A percentile compares a stretch with the other conserved stretches of the same genome.
Evolutionary conservation across 306 rosid genomes (phyloP).

Genomic region (Cucurbita argyrosperma): DNA sequence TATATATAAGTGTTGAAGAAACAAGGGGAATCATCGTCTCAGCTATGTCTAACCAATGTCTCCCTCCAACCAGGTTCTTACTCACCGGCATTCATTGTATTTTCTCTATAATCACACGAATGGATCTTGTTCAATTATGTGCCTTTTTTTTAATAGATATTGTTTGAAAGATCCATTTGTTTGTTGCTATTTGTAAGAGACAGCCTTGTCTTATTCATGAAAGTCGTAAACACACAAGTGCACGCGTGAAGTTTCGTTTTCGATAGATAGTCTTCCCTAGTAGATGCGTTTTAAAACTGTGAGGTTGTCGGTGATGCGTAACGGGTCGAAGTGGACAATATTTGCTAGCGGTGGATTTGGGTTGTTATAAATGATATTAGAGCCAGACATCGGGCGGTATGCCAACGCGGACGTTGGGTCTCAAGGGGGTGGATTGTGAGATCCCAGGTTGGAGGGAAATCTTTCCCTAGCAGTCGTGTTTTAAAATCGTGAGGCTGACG

Average conservation of each 20-base stretch:
- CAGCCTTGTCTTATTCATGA: not conserved
- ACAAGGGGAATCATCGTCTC: conserved; percentile 12
- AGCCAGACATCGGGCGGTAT: too few species aligned
- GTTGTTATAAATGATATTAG: too few species aligned
- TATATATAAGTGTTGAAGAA: conserved; percentile 3
- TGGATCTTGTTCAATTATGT: not conserved
- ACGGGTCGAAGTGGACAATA: too few species aligned
- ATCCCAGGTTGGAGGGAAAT: too few species aligned
- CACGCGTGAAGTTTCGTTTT: not conserved
- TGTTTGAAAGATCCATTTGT: not conserved
- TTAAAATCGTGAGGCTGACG: too few species aligned
- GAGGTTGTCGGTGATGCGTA: too few species aligned
- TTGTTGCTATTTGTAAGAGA: not conserved
- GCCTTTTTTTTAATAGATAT: not conserved
- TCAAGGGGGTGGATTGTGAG: too few species aligned
- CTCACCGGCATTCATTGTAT: not conserved
- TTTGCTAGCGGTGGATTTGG: too few species aligned
- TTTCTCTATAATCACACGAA: not conserved
- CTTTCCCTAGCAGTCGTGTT: too few species aligned
- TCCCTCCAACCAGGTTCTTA: conserved; percentile 4
- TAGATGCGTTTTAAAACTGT: too few species aligned
- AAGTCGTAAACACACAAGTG: not conserved
- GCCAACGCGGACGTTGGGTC: too few species aligned
- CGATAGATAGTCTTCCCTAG: too few species aligned
- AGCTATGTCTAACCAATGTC: conserved; percentile 2